Base-by-base conservation (phyloP, 2,329 filamentous ascomycete species). In the Paraphaeosphaeria sporulosa region DNA sequence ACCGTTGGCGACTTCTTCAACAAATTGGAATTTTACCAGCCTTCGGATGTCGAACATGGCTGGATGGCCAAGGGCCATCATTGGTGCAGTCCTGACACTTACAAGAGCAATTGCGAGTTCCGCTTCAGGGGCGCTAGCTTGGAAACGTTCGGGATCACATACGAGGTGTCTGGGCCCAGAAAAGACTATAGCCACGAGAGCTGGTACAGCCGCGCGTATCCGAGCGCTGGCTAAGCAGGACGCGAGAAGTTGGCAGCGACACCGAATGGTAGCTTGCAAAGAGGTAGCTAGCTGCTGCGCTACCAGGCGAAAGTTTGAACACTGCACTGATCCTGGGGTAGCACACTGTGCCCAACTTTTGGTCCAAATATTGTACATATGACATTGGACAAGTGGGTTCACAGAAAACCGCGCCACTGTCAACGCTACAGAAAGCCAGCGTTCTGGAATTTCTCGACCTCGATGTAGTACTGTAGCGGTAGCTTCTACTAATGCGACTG, bases 1-100 rank as follows among this genome's bases (percentile, higher is more conserved):
- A 83, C 83, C 15, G 88, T 89, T 0, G 90, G 93, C 71, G 90
- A 93, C 64, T 79, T 93, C 21, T 94, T 94, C 75, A 90, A 93
- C 68, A 85, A 89, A 63, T 79, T 93, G n/a, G 84, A 89, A 59
- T 91, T 93, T 65, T 60, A 80, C 23, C 55, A 66, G 12, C 71
- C 74, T 4, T 65, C 74, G 3, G 70, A 73, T 4, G 64, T 72
- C 0, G 68, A 74, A 0, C 78, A 78, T 56, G 85, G 84, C 0
- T 91, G 89, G 87, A 76, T 80, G 44, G 90, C 90, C 0, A 87
- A 83, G 65, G 87, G 89, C 0, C 85, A 87, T 13, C 90, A 94
- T 73, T 78, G 92, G 21, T 93, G 91, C 71, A 83, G 88, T 23
- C 83, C 90, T 27, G 90, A 94, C 69, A 87, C 87, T 64, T 93